Evolutionary conservation across 1,139 yeast species (phyloP).

Genomic region (Geotrichum cucujoidarum): DNA sequence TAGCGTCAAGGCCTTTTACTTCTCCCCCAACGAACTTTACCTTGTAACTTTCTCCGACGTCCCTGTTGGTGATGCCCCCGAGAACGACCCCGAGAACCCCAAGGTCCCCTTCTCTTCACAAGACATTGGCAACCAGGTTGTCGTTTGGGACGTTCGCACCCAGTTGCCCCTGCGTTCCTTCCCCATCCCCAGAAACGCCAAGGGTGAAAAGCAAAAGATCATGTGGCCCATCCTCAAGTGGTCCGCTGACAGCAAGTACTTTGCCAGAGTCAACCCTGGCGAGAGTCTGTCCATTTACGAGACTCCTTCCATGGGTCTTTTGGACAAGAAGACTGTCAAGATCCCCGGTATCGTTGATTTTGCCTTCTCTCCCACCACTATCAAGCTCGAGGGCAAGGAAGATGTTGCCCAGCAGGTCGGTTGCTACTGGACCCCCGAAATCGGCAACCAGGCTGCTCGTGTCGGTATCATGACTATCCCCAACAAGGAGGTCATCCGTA

Average conservation of each 20-base stretch:
- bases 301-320: constrained; percentile 61
- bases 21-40: constrained; percentile 87
- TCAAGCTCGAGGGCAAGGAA: constrained; percentile 53
- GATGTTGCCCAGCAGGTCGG: constrained; percentile 55
- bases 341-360: constrained; percentile 85
- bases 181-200: constrained; percentile 54
- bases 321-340: constrained; percentile 82
- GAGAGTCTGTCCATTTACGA: constrained; percentile 81
- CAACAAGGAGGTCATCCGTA: constrained; percentile 74
- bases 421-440: constrained; percentile 97
- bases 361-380: constrained; percentile 91
- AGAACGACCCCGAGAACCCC: constrained; percentile 54
- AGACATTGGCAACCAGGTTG: constrained; percentile 89
- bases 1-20: constrained; percentile 83
- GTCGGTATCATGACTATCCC: constrained; percentile 90
- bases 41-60: constrained; percentile 87
- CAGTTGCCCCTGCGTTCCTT: constrained; percentile 85
- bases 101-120: constrained; percentile 79
- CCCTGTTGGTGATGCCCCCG: constrained; percentile 68
- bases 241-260: constrained; percentile 89
- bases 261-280: constrained; percentile 93
- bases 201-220: constrained; percentile 45
- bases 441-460: constrained; percentile 87
- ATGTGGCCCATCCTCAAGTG: constrained; percentile 98
- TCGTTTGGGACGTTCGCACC: constrained; percentile 86